phyloP scores from a whole-genome alignment of 2,329 filamentous ascomycete species.

The Diaporthe vaccinii region DNA sequence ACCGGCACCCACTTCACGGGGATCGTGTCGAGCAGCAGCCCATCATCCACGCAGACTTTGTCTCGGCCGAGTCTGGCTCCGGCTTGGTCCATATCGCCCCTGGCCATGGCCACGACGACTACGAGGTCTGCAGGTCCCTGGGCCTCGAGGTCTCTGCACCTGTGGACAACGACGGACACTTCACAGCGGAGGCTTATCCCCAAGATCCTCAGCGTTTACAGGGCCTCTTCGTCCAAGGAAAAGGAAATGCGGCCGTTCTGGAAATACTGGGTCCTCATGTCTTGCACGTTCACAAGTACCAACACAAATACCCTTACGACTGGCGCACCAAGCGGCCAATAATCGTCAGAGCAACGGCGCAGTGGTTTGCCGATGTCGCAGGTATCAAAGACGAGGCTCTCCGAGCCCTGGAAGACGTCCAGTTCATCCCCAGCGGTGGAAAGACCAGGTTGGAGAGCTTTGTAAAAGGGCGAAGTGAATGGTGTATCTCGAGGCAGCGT shows the following conservation, averaged over 20 bases:
- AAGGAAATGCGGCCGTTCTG: constrained; percentile 65
- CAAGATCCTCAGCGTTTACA: constrained; percentile 74
- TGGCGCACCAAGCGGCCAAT: constrained; percentile 96
- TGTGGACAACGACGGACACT: constrained; percentile 84
- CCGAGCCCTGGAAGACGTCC: constrained; percentile 76
- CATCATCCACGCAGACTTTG: constrained; percentile 88
- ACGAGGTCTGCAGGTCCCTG: constrained; percentile 80
- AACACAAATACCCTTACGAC: constrained; percentile 97
- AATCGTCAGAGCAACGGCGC: constrained; percentile 90
- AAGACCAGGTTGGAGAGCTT: constrained; percentile 85
- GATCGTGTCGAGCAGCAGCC: constrained; percentile 70
- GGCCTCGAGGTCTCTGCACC: constrained; percentile 84
- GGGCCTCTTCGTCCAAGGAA: constrained; percentile 73
- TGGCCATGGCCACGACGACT: constrained; percentile 97
- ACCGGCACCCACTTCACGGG: constrained; percentile 78
- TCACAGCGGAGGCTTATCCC: constrained; percentile 84
- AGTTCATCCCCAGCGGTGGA: constrained; percentile 83
- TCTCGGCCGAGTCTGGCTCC: constrained; percentile 90
- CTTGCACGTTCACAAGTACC: constrained; percentile 77
- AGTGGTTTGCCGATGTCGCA: constrained; percentile 97
- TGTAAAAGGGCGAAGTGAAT: constrained; percentile 88
- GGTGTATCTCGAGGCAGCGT: constrained; percentile 97
- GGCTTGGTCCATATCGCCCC: constrained; percentile 96
- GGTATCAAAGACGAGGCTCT: constrained; percentile 83
- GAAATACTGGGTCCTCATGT: constrained; percentile 76